Base-by-base conservation (phyloP, 257 asterid genomes). In the Paraleonurus japonicus region DNA sequence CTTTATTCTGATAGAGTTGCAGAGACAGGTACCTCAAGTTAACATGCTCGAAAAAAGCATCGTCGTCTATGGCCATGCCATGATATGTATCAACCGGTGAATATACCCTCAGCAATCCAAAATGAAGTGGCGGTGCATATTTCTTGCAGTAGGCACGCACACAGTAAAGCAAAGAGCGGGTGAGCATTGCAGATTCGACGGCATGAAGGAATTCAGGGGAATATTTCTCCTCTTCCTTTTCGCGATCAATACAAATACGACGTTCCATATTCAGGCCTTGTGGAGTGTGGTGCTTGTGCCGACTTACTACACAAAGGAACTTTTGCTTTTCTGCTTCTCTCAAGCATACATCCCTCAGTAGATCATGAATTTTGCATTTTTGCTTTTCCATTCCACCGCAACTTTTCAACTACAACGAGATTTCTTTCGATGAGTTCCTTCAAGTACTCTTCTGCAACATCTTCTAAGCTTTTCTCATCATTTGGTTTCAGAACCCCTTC, bases 311-410 rank as follows among this genome's bases (percentile, higher is more conserved):
- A 5, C 17, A 11, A 45, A 11, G 2, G 13, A 45, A 45, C 17
- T 17, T 45, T 45, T 45, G 51, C 13, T 45, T 45, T 13, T 15
- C 0, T 8, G 51, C 51, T 13, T 45, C 51, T 13, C 51, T 45
- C n/a, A 55, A 7, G 51, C 66, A 53, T 3, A 53, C 20, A 8
- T 53, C 53, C 59, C 66, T 51, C 27, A 53, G 19, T 3, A 54
- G 20, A 57, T 53, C 73, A 54, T 68, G 73, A 15, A 68, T 51
- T 3, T 16, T 28, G 64, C 50, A 50, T 2, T 27, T 68, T 69
- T 32, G 37, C 35, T 19, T 33, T 10, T 12, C 33, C 65, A 30
- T 3, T 19, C 23, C 9, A 12, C 11, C 35, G 4, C 32, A 1
- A 16, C 54, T 45, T 17, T 1, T 2, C 3, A 3, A 11, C 51